Evolutionary conservation across 2,329 filamentous ascomycete genomes (phyloP).

Genomic region (Neopestalotiopsis sp.): DNA sequence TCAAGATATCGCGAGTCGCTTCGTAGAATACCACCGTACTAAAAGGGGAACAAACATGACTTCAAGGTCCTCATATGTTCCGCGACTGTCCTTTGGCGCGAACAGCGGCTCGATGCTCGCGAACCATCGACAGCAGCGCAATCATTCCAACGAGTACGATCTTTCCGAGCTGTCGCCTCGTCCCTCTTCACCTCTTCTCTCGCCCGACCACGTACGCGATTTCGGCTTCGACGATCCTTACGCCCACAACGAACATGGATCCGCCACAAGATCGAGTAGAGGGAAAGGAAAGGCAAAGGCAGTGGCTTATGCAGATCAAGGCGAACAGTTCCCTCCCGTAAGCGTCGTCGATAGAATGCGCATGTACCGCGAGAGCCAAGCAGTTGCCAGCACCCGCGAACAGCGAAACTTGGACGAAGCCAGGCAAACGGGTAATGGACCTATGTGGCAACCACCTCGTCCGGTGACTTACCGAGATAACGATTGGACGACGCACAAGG

Average conservation of each 20-base stretch:
- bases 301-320: slow-evolving; percentile 25
- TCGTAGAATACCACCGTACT: neutral
- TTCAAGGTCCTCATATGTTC: slow-evolving; percentile 30
- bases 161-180: slow-evolving; percentile 36
- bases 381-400: slow-evolving; percentile 3
- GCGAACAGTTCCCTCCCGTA: slow-evolving; percentile 18
- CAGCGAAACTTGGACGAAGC: slow-evolving; percentile 9
- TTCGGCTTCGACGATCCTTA: slow-evolving; percentile 13
- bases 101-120: slow-evolving; percentile 23
- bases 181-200: slow-evolving; percentile 33
- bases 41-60: slow-evolving; percentile 26
- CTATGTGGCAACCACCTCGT: slow-evolving; percentile 30
- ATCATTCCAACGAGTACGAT: slow-evolving; percentile 31
- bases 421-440: slow-evolving; percentile 9
- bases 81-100: slow-evolving; percentile 31
- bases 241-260: neutral
- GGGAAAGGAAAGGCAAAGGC: slow-evolving; percentile 28
- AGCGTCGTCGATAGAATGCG: slow-evolving; percentile 21
- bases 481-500: neutral
- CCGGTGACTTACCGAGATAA: slow-evolving; percentile 21
- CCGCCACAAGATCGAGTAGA: slow-evolving; percentile 14
- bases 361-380: slow-evolving; percentile 15
- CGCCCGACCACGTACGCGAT: slow-evolving; percentile 20
- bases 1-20: neutral
- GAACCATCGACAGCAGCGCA: slow-evolving; percentile 25